phyloP scores from a whole-genome alignment of 2,329 filamentous ascomycete species.

The Trichoderma hamatum region DNA sequence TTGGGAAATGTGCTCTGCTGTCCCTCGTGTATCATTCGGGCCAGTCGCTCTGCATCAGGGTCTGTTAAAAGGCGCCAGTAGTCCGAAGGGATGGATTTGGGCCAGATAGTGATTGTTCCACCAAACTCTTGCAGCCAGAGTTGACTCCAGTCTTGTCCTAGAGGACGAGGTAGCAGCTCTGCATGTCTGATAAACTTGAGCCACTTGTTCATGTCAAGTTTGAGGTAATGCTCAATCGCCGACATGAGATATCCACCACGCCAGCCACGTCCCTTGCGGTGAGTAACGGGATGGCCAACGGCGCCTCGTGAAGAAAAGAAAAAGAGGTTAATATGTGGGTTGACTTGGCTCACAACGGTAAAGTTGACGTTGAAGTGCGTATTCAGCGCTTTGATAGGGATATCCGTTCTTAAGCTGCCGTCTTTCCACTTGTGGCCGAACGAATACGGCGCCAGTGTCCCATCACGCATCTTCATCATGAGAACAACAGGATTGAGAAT shows the following conservation, averaged over 20 bases:
- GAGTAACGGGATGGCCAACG: conserved; percentile 90
- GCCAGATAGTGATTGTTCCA: conserved; percentile 96
- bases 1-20: conserved; percentile 90
- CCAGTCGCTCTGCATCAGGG: conserved; percentile 73
- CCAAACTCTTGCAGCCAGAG: conserved; percentile 95
- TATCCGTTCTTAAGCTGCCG: conserved; percentile 89
- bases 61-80: conserved; percentile 87
- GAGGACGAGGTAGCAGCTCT: conserved; percentile 83
- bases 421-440: conserved; percentile 99
- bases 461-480: conserved; percentile 81
- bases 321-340: conserved; percentile 97
- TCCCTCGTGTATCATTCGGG: conserved; percentile 86
- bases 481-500: conserved; percentile 95
- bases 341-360: conserved; percentile 85
- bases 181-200: conserved; percentile 91
- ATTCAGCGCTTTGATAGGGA: conserved; percentile 91
- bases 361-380: conserved; percentile 99
- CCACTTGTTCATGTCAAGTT: conserved; percentile 97
- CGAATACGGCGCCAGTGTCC: conserved; percentile 81
- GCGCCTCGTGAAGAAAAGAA: conserved; percentile 95
- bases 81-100: conserved; percentile 75
- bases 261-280: conserved; percentile 92
- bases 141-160: conserved; percentile 96
- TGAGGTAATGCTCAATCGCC: conserved; percentile 91
- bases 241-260: conserved; percentile 92